Evolutionary conservation across 1,284 basidiomycete species (phyloP).

Genomic region (Sparassis latifolia): DNA sequence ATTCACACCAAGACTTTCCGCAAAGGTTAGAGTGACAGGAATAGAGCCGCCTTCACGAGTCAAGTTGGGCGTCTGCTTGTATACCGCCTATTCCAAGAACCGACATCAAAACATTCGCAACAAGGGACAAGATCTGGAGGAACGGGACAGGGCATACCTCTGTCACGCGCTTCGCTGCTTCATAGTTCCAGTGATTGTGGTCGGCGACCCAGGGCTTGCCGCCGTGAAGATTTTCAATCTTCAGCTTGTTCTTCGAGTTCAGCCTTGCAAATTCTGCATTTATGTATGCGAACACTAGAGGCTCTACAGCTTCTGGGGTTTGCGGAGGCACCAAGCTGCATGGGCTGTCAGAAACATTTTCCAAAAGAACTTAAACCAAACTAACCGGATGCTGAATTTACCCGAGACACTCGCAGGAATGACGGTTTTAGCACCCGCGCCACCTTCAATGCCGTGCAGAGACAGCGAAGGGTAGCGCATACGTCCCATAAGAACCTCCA

Average conservation of each 20-base stretch:
- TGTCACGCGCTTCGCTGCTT: constrained; percentile 84
- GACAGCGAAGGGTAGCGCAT: constrained; percentile 87
- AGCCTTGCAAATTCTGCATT: constrained; percentile 79
- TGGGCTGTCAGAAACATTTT: not conserved
- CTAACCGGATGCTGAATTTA: constrained; percentile 86
- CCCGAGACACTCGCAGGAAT: constrained; percentile 88
- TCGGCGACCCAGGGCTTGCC: constrained; percentile 87
- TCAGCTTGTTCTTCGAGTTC: constrained; percentile 73
- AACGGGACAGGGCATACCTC: constrained; percentile 31
- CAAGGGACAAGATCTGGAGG: not conserved
- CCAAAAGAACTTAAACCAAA: not conserved
- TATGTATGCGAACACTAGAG: constrained; percentile 69
- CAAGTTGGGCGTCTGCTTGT: constrained; percentile 13
- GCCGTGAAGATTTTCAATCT: constrained; percentile 65
- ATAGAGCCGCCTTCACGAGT: constrained; percentile 85
- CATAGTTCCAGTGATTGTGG: constrained; percentile 89
- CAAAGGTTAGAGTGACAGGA: constrained; percentile 93
- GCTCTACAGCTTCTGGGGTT: constrained; percentile 68
- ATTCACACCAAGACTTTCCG: constrained; percentile 78
- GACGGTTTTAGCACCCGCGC: constrained; percentile 88
- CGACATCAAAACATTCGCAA: not conserved
- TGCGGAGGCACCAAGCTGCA: constrained; percentile 81
- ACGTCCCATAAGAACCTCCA: constrained; percentile 79
- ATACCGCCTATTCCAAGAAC: constrained; percentile 12
- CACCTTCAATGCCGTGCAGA: constrained; percentile 95